Base-by-base conservation (phyloP, 805 yeast genomes). In the Lachancea mirantina region DNA sequence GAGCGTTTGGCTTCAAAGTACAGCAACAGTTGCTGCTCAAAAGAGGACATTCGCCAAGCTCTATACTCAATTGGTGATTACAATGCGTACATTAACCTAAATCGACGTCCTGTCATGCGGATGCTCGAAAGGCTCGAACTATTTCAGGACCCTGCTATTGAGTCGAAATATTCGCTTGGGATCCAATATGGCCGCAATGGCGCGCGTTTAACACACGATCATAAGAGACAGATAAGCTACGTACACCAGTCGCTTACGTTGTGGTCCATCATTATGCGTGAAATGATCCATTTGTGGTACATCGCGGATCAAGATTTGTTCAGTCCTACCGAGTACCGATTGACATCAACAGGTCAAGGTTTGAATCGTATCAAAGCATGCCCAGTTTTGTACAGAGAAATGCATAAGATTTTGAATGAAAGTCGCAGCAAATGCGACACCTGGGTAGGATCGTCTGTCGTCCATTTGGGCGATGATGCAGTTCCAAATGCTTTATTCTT, bases 401-500 rank as follows among this genome's bases (percentile, higher is more conserved):
- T 83, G 88, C 78, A 78, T 43, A 68, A 65, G 38, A 74, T 83
- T 38, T 64, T 82, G 30, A 55, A 67, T n/a, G 77, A 76, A 36
- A 82, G 82, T 27, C 83, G 82, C 48, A 54, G 62, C 19, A 65
- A 66, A 30, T 72, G 82, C 14, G 72, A 78, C 4, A 60, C 70
- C 2, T 82, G 92, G 89, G 78, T 82, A 20, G 94, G 94, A 2
- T 76, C 84, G 4, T 74, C 82, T 10, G 89, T 79, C 14, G 81
- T 82, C 15, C 94, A 82, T 55, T 50, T 83, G 11, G 94, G 92
- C 24, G 94, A 82, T 54, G 80, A 77, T 46, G 82, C 88, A 1
- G 94, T 82, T 4, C 94, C 94, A 2, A 82, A 82, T 52, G 87
- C 89, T 0, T 53, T 83, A 39, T 81, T 81, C 50, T 82, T 82